These are phyloP conservation scores for Dothideomycetes sp. DNA, from an alignment of 2,329 filamentous ascomycete genomes.

Conservation along the genomic window DNA sequence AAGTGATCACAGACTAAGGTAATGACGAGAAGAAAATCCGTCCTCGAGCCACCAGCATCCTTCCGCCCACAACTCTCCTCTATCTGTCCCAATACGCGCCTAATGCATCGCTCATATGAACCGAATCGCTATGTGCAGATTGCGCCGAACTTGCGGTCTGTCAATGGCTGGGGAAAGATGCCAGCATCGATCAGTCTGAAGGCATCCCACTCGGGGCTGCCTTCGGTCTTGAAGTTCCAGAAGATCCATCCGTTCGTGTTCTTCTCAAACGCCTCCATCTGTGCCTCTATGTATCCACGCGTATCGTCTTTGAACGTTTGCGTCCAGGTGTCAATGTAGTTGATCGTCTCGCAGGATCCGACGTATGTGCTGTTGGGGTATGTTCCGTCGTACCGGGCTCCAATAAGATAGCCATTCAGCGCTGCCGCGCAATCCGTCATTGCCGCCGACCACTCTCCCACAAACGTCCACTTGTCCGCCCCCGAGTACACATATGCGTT, in stretches of 20 bases:
- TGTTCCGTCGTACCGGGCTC: conserved; percentile 49
- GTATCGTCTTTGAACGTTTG: conserved; percentile 34
- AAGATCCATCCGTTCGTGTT: conserved; percentile 42
- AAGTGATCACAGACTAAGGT: too few species aligned
- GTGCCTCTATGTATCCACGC: conserved; percentile 43
- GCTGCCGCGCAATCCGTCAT: conserved; percentile 49
- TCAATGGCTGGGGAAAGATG: conserved; percentile 38
- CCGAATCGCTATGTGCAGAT: conserved; percentile 14
- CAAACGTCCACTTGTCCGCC: conserved; percentile 54
- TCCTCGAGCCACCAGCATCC: too few species aligned
- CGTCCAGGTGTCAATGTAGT: conserved; percentile 37
- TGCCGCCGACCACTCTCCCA: conserved; percentile 59
- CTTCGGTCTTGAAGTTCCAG: conserved; percentile 49
- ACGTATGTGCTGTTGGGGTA: conserved; percentile 36
- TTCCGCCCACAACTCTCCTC: too few species aligned
- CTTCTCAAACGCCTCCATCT: conserved; percentile 41
- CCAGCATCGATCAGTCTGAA: conserved; percentile 38
- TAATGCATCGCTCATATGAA: too few species aligned
- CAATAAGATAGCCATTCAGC: conserved; percentile 32
- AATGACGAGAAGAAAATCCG: too few species aligned
- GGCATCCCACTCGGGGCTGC: conserved; percentile 40
- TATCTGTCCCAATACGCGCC: too few species aligned
- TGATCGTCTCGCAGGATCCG: conserved; percentile 44
- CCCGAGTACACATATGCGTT: conserved; percentile 37
- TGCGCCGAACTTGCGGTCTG: conserved; percentile 14